phyloP scores from a whole-genome alignment of 1,139 yeast species.

The Pichia sp. region DNA sequence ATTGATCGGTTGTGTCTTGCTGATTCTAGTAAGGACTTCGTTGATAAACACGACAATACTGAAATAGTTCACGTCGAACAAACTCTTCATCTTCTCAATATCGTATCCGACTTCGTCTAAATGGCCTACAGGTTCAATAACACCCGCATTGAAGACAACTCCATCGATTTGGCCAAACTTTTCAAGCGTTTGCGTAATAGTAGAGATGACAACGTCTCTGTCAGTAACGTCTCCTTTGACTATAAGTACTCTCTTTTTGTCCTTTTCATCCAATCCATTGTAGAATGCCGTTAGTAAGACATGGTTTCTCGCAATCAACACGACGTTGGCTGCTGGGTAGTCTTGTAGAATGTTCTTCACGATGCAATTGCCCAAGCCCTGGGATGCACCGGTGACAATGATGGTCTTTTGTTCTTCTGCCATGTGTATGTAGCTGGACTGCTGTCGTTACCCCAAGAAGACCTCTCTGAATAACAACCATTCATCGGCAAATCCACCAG shows the following conservation, averaged over 20 bases:
- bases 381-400: conserved; percentile 71
- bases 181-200: conserved; percentile 47
- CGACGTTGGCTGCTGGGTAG: conserved; percentile 43
- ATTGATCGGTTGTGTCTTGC: conserved; percentile 46
- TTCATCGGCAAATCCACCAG: no score
- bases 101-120: conserved; percentile 43
- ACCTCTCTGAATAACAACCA: no score
- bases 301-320: conserved; percentile 73
- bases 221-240: conserved; percentile 71
- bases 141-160: conserved; percentile 84
- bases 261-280: conserved; percentile 39
- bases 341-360: conserved; percentile 48
- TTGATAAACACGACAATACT: conserved; percentile 66
- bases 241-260: conserved; percentile 45
- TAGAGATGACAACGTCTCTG: conserved; percentile 35
- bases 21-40: conserved; percentile 45
- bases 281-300: conserved; percentile 45
- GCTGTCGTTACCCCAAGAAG: no score
- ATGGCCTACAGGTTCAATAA: conserved; percentile 72
- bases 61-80: conserved; percentile 78
- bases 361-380: conserved; percentile 78
- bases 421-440: no score
- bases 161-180: conserved; percentile 66
- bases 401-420: conserved; percentile 21
- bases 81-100: conserved; percentile 55